A percentile compares a stretch with the other conserved stretches of the same genome.
phyloP scores from a whole-genome alignment of 768 basidiomycete species.

The Tricholoma flavovirens region DNA sequence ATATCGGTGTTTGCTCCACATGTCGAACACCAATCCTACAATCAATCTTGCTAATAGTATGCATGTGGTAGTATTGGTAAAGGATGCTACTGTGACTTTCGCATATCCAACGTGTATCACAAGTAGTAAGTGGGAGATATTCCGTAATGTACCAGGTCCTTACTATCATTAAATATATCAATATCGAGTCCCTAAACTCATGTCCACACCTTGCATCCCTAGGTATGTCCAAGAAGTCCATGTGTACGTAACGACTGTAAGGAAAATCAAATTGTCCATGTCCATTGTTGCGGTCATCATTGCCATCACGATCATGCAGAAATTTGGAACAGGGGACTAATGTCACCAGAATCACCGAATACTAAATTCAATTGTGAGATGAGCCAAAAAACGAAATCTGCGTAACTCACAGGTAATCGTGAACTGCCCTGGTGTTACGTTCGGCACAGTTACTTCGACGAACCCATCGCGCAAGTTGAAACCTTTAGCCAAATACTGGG shows the following conservation, averaged over 20 bases:
- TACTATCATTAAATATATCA: too few species aligned
- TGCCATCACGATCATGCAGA: not conserved
- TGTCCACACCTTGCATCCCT: not conserved
- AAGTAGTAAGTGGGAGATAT: too few species aligned
- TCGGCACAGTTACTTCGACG: slow-evolving; percentile 32
- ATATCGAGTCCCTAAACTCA: too few species aligned
- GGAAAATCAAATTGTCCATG: not conserved
- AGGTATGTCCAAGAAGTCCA: not conserved
- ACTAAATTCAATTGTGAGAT: slow-evolving; percentile 23
- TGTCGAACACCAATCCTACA: too few species aligned
- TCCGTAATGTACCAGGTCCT: too few species aligned
- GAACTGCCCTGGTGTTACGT: slow-evolving; percentile 28
- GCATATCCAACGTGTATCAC: too few species aligned
- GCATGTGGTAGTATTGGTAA: too few species aligned
- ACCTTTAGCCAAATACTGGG: slow-evolving; percentile 21
- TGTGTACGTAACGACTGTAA: not conserved
- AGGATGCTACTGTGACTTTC: too few species aligned
- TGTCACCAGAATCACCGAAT: slow-evolving; percentile 45
- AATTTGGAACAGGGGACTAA: slow-evolving; percentile 34
- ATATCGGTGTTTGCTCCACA: too few species aligned
- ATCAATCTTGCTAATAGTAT: too few species aligned
- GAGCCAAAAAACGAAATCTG: not conserved
- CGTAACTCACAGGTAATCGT: slow-evolving; percentile 36
- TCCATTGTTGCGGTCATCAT: not conserved
- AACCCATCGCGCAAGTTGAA: slow-evolving; percentile 33